A percentile compares a stretch with the other conserved stretches of the same genome.
These are phyloP conservation scores for Colletotrichum sansevieriae DNA, from an alignment of 2,329 filamentous ascomycete genomes.

Conservation along the genomic window DNA sequence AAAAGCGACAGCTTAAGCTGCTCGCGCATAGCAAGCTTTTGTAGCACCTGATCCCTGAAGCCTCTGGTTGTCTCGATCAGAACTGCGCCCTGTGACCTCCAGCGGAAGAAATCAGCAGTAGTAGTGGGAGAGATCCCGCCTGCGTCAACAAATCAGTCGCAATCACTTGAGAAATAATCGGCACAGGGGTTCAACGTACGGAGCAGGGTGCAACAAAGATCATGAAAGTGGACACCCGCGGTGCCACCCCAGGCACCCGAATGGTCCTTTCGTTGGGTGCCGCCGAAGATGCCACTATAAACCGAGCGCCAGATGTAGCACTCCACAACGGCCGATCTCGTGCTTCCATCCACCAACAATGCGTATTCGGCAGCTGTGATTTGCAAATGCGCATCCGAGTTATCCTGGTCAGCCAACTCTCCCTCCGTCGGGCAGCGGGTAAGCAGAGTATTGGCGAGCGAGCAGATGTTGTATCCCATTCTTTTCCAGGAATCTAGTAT, in stretches of 20 bases:
- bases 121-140: neutral
- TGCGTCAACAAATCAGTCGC: neutral
- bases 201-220: neutral
- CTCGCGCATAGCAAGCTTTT: neutral
- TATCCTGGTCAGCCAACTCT: neutral
- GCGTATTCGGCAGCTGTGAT: neutral
- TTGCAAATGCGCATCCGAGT: neutral
- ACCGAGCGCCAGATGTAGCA: constrained; percentile 3
- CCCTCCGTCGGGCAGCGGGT: neutral
- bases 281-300: neutral
- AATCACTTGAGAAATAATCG: neutral
- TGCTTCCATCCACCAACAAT: neutral
- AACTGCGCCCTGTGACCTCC: constrained; percentile 1
- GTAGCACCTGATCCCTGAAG: neutral
- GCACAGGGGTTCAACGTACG: neutral
- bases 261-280: neutral
- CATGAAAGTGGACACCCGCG: neutral
- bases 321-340: neutral
- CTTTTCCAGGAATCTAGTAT: neutral
- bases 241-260: neutral
- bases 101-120: constrained; percentile 1
- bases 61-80: neutral
- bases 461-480: constrained; percentile 10
- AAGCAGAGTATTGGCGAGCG: neutral
- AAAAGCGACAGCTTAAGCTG: neutral